Conservation (phyloP, 2,329 filamentous ascomycete species). For the Epichloe amarillans region DNA sequence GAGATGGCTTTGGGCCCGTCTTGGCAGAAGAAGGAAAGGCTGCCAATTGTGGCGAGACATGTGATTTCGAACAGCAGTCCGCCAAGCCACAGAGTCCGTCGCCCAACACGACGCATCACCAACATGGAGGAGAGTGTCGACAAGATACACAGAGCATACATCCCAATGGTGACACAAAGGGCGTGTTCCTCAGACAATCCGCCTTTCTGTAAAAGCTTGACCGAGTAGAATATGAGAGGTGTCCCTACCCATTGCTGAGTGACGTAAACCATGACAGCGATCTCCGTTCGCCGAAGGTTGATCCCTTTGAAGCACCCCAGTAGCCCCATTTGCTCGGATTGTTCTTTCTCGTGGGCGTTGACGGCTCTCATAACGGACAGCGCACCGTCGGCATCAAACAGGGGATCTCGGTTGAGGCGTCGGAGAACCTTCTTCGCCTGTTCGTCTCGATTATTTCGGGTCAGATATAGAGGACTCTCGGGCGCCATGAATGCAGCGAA, state of each 20-base stretch:
- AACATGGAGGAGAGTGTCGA: constrained; percentile 31
- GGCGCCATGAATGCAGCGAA: background rate
- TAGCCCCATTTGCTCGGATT: background rate
- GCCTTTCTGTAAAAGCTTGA: constrained; percentile 37
- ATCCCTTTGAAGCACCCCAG: background rate
- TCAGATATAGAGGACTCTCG: background rate
- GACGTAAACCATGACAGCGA: constrained; percentile 34
- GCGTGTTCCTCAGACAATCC: constrained; percentile 27
- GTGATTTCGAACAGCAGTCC: constrained; percentile 23
- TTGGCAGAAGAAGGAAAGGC: background rate
- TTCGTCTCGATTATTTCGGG: background rate
- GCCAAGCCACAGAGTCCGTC: constrained; percentile 28
- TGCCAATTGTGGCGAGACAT: constrained; percentile 13
- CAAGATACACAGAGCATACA: constrained; percentile 25
- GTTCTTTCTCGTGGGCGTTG: background rate
- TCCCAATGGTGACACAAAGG: constrained; percentile 32
- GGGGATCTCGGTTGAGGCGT: background rate
- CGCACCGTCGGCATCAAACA: background rate
- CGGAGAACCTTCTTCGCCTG: background rate
- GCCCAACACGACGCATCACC: constrained; percentile 25
- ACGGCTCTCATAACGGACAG: background rate
- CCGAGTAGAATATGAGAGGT: constrained; percentile 38
- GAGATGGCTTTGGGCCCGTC: background rate
- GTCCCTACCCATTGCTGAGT: constrained; percentile 40
- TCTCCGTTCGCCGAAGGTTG: constrained; percentile 22